Percentiles rank a stretch among this genome's conserved stretches.
Evolutionary conservation across 2,329 filamentous ascomycete species (phyloP).

Genomic region (Paraconiothyrium sp.): DNA sequence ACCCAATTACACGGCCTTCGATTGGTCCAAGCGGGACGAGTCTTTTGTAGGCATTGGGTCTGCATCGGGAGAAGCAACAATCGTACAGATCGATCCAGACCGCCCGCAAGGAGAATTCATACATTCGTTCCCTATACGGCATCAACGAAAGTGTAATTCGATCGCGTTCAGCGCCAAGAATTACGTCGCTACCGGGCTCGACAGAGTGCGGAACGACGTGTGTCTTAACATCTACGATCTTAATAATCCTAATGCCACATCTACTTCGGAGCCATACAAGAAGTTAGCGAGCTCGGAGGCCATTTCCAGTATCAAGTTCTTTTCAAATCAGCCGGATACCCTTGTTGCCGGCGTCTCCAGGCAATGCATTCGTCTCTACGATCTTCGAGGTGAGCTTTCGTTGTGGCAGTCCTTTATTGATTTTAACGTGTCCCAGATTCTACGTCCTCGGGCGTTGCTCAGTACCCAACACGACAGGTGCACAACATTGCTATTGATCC

Average conservation of each 20-base stretch:
- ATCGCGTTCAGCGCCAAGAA: slow-evolving; percentile 79
- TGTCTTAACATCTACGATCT: slow-evolving; percentile 87
- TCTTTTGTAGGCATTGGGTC: slow-evolving; percentile 80
- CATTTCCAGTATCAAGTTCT: slow-evolving; percentile 86
- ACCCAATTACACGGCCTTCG: slow-evolving; percentile 70
- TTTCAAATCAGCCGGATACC: slow-evolving; percentile 77
- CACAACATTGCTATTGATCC: slow-evolving; percentile 80
- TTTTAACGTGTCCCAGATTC: slow-evolving; percentile 44
- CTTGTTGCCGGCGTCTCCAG: slow-evolving; percentile 80
- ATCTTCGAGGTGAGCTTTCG: slow-evolving; percentile 71
- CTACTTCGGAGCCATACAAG: slow-evolving; percentile 62
- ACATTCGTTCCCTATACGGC: slow-evolving; percentile 76
- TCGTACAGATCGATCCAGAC: slow-evolving; percentile 76
- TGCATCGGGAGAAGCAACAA: slow-evolving; percentile 76
- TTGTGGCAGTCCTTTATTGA: background rate
- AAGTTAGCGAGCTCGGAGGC: slow-evolving; percentile 71
- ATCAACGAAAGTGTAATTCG: slow-evolving; percentile 80
- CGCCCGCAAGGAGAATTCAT: slow-evolving; percentile 52
- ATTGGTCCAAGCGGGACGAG: slow-evolving; percentile 70
- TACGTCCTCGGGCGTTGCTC: slow-evolving; percentile 56
- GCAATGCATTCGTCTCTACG: slow-evolving; percentile 78
- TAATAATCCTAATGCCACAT: slow-evolving; percentile 62
- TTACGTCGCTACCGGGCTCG: slow-evolving; percentile 79
- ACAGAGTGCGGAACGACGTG: slow-evolving; percentile 82
- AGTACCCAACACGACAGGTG: slow-evolving; percentile 66